These are phyloP conservation scores for Coniochaeta sp. DNA, from an alignment of 2,329 filamentous ascomycete genomes.

Conservation along the genomic window DNA sequence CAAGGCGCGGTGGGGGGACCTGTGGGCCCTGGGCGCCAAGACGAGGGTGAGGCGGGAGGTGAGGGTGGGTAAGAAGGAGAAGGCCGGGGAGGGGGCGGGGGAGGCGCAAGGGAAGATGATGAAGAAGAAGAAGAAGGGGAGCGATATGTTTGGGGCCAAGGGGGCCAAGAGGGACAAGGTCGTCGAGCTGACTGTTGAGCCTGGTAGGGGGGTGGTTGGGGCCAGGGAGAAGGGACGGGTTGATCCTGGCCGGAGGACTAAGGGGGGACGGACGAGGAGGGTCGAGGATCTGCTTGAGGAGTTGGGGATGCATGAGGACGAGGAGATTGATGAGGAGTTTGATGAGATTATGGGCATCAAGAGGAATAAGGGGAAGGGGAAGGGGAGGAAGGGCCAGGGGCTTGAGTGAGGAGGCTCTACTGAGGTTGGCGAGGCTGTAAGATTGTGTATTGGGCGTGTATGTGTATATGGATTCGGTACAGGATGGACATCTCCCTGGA, in stretches of 20 bases:
- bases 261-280: conserved; percentile 29
- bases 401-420: background rate
- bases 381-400: background rate
- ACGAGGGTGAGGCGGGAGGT: conserved; percentile 59
- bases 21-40: conserved; percentile 94
- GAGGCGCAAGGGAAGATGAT: too few species aligned
- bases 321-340: conserved; percentile 12
- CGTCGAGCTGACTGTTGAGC: conserved; percentile 28
- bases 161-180: conserved; percentile 35
- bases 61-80: conserved; percentile 34
- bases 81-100: conserved; percentile 11
- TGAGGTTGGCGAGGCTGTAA: background rate
- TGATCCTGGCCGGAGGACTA: conserved; percentile 26
- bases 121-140: conserved; percentile 1
- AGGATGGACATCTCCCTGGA: background rate
- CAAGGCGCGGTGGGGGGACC: conserved; percentile 84
- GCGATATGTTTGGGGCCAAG: conserved; percentile 15
- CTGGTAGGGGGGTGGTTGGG: conserved; percentile 26
- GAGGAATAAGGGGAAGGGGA: background rate
- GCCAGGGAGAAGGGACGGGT: conserved; percentile 27
- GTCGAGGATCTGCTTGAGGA: conserved; percentile 32
- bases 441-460: background rate
- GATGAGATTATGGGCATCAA: conserved; percentile 3
- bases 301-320: conserved; percentile 16
- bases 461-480: background rate